These are phyloP conservation scores for Penicillium cosmopolitanum DNA, from an alignment of 495 filamentous ascomycete genomes.

Conservation along the genomic window DNA sequence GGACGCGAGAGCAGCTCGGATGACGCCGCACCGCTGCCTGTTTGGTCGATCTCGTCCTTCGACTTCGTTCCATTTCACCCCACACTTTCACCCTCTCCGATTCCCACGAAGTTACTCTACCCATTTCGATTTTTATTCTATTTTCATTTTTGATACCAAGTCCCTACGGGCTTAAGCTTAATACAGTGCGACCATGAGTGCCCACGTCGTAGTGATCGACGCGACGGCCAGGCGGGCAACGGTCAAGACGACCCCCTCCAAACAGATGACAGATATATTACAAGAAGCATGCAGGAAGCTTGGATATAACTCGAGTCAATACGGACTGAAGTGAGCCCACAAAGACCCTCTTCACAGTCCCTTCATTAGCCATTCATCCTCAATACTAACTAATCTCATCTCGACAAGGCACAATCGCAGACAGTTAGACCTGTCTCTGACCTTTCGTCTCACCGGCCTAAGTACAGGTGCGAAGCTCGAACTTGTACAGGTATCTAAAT, in stretches of 20 bases:
- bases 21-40: conserved; percentile 54
- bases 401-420: conserved; percentile 73
- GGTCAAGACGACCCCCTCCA: conserved; percentile 83
- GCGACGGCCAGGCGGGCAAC: conserved; percentile 69
- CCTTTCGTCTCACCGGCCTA: conserved; percentile 85
- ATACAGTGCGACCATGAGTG: conserved; percentile 62
- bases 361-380: not conserved
- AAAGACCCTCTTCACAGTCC: not conserved
- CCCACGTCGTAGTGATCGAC: conserved; percentile 87
- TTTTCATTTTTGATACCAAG: not conserved
- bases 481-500: conserved; percentile 80
- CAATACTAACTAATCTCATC: conserved; percentile 20
- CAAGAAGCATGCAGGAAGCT: conserved; percentile 85
- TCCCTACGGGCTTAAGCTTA: not conserved
- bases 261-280: conserved; percentile 78
- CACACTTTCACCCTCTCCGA: conserved; percentile 9
- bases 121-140: not conserved
- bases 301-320: conserved; percentile 69
- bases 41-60: conserved; percentile 28
- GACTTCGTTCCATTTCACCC: conserved; percentile 21
- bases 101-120: not conserved
- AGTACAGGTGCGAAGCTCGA: conserved; percentile 87
- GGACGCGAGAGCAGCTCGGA: conserved; percentile 44
- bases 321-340: conserved; percentile 73
- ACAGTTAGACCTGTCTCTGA: conserved; percentile 78